Conservation (phyloP, 495 filamentous ascomycete species). For the Penicillium steckii region DNA sequence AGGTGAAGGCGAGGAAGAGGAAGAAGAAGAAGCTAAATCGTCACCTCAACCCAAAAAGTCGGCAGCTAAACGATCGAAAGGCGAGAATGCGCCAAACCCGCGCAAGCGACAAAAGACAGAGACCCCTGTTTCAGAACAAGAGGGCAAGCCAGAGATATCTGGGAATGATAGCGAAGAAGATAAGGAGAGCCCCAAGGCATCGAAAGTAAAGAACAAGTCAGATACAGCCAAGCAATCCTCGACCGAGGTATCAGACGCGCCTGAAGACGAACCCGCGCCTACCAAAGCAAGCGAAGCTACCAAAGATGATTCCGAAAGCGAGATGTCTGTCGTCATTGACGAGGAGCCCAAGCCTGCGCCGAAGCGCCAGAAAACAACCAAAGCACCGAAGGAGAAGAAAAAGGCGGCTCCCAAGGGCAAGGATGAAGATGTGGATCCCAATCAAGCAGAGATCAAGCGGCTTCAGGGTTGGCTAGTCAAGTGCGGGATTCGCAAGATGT, state of each 20-base stretch:
- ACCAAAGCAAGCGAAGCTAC: conserved; percentile 25
- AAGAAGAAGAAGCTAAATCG: conserved; percentile 9
- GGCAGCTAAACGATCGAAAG: conserved; percentile 29
- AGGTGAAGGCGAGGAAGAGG: conserved; percentile 6
- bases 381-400: conserved; percentile 31
- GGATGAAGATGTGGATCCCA: conserved; percentile 55
- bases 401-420: conserved; percentile 37
- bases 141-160: conserved; percentile 14
- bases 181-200: conserved; percentile 17
- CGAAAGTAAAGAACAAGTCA: conserved; percentile 20
- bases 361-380: conserved; percentile 39
- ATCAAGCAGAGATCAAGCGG: conserved; percentile 83
- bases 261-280: conserved; percentile 21
- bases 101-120: conserved; percentile 40
- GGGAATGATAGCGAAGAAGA: conserved; percentile 27
- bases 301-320: conserved; percentile 67
- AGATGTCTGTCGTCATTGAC: conserved; percentile 75
- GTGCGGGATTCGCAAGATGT: conserved; percentile 92
- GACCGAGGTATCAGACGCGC: conserved; percentile 21
- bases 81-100: conserved; percentile 17
- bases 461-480: conserved; percentile 85
- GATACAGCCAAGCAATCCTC: conserved; percentile 26
- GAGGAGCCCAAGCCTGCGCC: conserved; percentile 59
- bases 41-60: conserved; percentile 22
- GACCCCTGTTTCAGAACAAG: conserved; percentile 28